Evolutionary conservation across 2,329 filamentous ascomycete species (phyloP).

Genomic region (Byssothecium circinans): DNA sequence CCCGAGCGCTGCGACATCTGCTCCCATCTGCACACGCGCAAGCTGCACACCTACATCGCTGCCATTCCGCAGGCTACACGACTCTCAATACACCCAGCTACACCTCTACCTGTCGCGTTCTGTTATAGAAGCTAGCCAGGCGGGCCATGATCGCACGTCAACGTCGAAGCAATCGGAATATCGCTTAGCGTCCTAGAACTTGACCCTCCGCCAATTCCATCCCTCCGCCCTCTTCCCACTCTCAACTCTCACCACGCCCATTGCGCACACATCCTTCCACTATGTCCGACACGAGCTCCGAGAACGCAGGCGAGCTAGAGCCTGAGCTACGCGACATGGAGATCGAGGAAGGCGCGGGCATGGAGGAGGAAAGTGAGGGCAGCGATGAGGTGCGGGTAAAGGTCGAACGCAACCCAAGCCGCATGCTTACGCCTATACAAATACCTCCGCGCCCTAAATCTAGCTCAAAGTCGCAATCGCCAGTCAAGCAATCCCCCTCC

Average conservation of each 20-base stretch:
- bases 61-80: constrained; percentile 1
- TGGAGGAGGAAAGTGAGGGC: constrained; percentile 17
- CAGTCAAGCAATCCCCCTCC: constrained; percentile 33
- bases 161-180: constrained; percentile 25
- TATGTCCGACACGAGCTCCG: constrained; percentile 45
- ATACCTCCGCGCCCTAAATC: constrained; percentile 32
- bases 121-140: constrained; percentile 23
- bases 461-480: constrained; percentile 37
- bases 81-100: not conserved
- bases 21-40: not conserved
- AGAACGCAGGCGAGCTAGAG: constrained; percentile 42
- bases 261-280: constrained; percentile 16
- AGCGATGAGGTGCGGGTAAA: constrained; percentile 25
- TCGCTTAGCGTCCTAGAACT: constrained; percentile 34
- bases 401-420: constrained; percentile 25
- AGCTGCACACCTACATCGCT: not conserved
- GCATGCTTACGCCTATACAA: constrained; percentile 30
- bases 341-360: constrained; percentile 45
- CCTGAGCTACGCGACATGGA: constrained; percentile 51
- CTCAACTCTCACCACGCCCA: constrained; percentile 17
- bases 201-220: constrained; percentile 19
- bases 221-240: constrained; percentile 16
- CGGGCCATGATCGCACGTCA: constrained; percentile 25
- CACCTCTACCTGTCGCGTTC: constrained; percentile 12
- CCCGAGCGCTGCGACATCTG: constrained; percentile 4